These are phyloP conservation scores for Pueraria montana DNA, from an alignment of 306 rosid genomes.

Conservation along the genomic window DNA sequence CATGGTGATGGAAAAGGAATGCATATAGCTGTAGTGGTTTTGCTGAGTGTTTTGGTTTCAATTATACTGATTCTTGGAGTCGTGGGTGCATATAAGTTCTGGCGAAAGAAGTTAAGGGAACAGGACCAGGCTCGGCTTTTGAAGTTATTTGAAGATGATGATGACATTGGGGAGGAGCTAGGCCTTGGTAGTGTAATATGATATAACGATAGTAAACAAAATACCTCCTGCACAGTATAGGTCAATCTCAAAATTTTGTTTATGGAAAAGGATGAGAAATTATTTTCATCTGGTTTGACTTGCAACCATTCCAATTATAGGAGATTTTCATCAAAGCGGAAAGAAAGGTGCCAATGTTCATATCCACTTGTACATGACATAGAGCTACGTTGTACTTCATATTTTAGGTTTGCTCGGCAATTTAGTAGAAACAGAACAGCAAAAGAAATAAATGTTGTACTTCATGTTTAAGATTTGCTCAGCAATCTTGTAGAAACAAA, in stretches of 20 bases:
- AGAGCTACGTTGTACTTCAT: background rate
- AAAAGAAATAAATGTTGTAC: background rate
- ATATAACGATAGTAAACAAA: slow-evolving; percentile 40
- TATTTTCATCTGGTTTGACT: slow-evolving; percentile 18
- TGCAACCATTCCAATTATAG: background rate
- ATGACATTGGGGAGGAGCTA: slow-evolving; percentile 76
- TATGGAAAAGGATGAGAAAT: background rate
- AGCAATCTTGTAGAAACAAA: background rate
- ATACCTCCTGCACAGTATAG: slow-evolving; percentile 49
- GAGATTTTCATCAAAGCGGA: slow-evolving; percentile 7
- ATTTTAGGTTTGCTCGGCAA: background rate
- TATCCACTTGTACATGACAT: background rate
- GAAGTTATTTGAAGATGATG: slow-evolving; percentile 81
- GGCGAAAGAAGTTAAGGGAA: slow-evolving; percentile 81
- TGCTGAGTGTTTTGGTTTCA: slow-evolving; percentile 56
- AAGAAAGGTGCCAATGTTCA: slow-evolving; percentile 7
- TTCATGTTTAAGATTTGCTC: background rate
- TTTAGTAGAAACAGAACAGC: background rate
- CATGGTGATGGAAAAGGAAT: slow-evolving; percentile 50
- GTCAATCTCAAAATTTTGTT: slow-evolving; percentile 49
- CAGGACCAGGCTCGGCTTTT: slow-evolving; percentile 82
- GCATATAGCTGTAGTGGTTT: slow-evolving; percentile 58
- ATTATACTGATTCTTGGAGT: slow-evolving; percentile 52
- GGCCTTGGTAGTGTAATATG: slow-evolving; percentile 65
- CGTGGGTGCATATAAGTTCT: slow-evolving; percentile 66